A percentile compares a stretch with the other conserved stretches of the same genome.
Evolutionary conservation across 495 filamentous ascomycete species (phyloP).

Genomic region (Daldinia vernicosa): DNA sequence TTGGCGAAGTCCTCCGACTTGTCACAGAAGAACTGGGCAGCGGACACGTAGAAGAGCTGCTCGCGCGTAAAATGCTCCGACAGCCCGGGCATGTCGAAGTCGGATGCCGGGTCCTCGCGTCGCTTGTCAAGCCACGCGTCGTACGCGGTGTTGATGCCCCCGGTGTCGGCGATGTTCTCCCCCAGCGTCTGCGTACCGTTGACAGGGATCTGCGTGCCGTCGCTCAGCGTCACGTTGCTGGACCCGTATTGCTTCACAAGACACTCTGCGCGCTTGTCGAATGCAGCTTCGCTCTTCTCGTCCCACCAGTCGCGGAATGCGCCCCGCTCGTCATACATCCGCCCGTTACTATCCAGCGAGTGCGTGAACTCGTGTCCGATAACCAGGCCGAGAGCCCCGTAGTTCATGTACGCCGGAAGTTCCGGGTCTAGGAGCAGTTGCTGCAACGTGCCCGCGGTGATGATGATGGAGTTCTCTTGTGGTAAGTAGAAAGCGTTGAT

Average conservation of each 20-base stretch:
- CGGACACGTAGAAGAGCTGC: conserved; percentile 71
- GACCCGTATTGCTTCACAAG: conserved; percentile 71
- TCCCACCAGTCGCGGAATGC: conserved; percentile 74
- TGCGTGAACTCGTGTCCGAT: conserved; percentile 74
- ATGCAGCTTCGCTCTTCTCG: conserved; percentile 59
- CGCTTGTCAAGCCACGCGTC: conserved; percentile 68
- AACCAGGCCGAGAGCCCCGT: conserved; percentile 70
- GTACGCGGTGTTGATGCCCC: conserved; percentile 67
- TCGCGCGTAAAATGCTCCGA: conserved; percentile 64
- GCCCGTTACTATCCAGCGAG: conserved; percentile 71
- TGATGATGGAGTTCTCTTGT: conserved; percentile 61
- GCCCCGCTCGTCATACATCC: conserved; percentile 68
- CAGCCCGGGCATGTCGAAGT: conserved; percentile 65
- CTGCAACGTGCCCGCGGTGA: conserved; percentile 74
- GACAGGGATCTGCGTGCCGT: conserved; percentile 61
- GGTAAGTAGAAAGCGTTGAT: conserved; percentile 34
- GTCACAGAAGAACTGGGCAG: conserved; percentile 67
- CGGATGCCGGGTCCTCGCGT: conserved; percentile 50
- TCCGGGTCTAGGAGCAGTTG: conserved; percentile 65
- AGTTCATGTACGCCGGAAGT: conserved; percentile 68
- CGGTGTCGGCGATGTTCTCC: conserved; percentile 75
- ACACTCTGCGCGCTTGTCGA: conserved; percentile 67
- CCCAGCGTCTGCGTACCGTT: conserved; percentile 70
- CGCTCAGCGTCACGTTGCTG: conserved; percentile 60
- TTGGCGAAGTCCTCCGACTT: neutral